Evolutionary conservation across 2,329 filamentous ascomycete genomes (phyloP).

Genomic region (Scedosporium aurantiacum): DNA sequence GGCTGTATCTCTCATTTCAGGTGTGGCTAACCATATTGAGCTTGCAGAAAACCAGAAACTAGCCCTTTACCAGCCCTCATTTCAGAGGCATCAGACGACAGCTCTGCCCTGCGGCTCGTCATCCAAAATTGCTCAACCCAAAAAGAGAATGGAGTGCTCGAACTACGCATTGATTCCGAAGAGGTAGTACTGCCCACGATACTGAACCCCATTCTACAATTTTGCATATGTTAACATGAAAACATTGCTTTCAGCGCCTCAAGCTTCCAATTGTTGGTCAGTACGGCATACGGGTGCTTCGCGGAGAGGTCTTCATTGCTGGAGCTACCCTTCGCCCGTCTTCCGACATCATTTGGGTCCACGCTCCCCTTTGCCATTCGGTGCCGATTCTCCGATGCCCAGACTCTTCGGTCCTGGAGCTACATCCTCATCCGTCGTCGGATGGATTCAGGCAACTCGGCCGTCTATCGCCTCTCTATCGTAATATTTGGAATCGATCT

Average conservation of each 20-base stretch:
- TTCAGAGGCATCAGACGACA: neutral
- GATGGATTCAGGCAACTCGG: slow-evolving; percentile 41
- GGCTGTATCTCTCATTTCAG: too few species aligned
- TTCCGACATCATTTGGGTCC: slow-evolving; percentile 41
- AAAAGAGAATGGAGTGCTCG: neutral
- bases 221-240: neutral
- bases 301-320: slow-evolving; percentile 53
- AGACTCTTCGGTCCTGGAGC: slow-evolving; percentile 38
- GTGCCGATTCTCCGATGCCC: slow-evolving; percentile 52
- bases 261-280: slow-evolving; percentile 43
- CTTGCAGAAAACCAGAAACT: too few species aligned
- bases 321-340: slow-evolving; percentile 49
- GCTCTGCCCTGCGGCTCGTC: neutral
- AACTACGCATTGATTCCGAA: neutral
- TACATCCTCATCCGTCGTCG: slow-evolving; percentile 41
- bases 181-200: neutral
- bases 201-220: neutral
- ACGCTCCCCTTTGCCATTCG: slow-evolving; percentile 58
- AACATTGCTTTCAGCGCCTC: neutral
- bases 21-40: too few species aligned
- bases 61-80: neutral
- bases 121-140: neutral
- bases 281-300: slow-evolving; percentile 51
- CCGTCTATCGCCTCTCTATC: slow-evolving; percentile 54
- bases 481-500: slow-evolving; percentile 51